A percentile compares a stretch with the other conserved stretches of the same genome.
phyloP scores from a whole-genome alignment of 2,329 filamentous ascomycete genomes.

The Penicillium sp. region DNA sequence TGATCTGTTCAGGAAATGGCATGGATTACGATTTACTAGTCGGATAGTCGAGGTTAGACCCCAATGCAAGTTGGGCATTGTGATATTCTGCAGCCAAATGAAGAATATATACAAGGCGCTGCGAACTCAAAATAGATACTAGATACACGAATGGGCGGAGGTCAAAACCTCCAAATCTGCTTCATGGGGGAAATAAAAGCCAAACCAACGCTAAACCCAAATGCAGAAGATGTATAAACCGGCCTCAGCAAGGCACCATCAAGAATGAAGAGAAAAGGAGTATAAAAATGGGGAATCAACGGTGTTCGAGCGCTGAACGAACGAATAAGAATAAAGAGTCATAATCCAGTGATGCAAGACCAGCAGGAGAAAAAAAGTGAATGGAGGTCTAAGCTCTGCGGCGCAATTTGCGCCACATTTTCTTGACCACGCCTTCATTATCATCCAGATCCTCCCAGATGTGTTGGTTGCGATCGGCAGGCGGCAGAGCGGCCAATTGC shows the following conservation, averaged over 20 bases:
- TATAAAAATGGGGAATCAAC: background rate
- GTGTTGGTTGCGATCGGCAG: constrained; percentile 42
- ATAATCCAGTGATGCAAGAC: background rate
- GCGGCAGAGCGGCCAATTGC: constrained; percentile 54
- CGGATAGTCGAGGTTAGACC: background rate
- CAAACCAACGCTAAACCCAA: constrained; percentile 4
- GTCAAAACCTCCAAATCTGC: background rate
- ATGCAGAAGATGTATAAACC: constrained; percentile 5
- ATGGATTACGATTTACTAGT: too few species aligned
- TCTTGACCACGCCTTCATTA: constrained; percentile 42
- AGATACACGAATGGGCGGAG: constrained; percentile 11
- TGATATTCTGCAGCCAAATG: constrained; percentile 2
- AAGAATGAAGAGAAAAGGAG: background rate
- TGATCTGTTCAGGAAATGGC: background rate
- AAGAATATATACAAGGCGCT: constrained; percentile 13
- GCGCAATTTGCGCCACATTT: constrained; percentile 46
- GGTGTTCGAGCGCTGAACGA: constrained; percentile 2
- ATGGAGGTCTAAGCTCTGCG: constrained; percentile 12
- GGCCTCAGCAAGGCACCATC: background rate
- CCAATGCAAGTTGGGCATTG: background rate
- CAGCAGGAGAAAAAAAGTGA: background rate
- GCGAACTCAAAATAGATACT: constrained; percentile 1
- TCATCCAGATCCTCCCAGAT: constrained; percentile 46
- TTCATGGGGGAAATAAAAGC: background rate
- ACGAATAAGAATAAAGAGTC: background rate